Base-by-base conservation (phyloP, 169 alveolate species). In the Besnoitia besnoiti region DNA sequence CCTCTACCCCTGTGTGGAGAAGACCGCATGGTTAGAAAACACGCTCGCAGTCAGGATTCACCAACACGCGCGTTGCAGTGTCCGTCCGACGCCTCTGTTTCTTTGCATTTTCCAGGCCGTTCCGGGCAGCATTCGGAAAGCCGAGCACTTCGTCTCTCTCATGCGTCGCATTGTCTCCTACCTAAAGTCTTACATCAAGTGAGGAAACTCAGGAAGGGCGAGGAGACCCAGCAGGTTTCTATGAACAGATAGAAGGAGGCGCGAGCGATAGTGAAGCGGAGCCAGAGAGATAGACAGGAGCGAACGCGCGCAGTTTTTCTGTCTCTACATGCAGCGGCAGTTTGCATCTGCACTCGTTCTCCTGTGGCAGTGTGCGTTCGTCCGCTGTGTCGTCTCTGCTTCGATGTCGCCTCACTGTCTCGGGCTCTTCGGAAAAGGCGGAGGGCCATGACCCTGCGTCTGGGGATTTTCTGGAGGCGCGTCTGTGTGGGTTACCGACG, bases 121-220 rank as follows among this genome's bases (percentile, higher is more conserved):
- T 1, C 99, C 99, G 5, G 99, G 99, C 1, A 95, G 97, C 67
- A 98, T 98, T 16, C 96, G 99, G 44, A 96, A 96, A 76, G 99
- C 99, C 24, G 99, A 98, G 91, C 99, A 98, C 85, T 98, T 98
- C 94, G 91, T 98, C 47, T 93, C 96, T 46, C 96, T 97, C 76
- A 92, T 98, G 96, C 97, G 98, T 92, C 94, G 97, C 61, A 96
- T 99, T 24, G 98, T 98, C 0, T 97, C 97, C n/a, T 98, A 97
- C 91, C 92, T 98, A 75, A 97, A 98, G 76, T 96, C 97, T 61
- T 98, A 98, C 92, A 95, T 97, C 42, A 96, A 97, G 90, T 90
- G 59, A 49, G 89, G 80, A 5, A 67, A 33, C 0, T 0, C 24
- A 67, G n/a, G n/a, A n/a, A n/a, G n/a, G 62, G 30, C 62, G 62